Evolutionary conservation across 2,329 filamentous ascomycete genomes (phyloP).

Genomic region (Mycosphaerella sp.): DNA sequence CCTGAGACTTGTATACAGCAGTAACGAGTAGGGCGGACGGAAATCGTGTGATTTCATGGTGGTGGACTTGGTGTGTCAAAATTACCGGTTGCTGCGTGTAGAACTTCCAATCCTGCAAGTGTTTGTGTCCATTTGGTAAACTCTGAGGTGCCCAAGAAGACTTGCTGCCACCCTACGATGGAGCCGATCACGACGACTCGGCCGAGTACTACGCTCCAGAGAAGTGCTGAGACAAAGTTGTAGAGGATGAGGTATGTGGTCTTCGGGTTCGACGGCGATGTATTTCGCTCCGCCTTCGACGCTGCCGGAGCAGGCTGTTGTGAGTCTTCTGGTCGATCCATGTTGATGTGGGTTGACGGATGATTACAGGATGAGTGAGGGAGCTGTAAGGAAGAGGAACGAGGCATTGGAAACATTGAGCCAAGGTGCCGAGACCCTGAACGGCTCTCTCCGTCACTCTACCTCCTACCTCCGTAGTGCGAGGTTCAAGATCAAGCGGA

Average conservation of each 20-base stretch:
- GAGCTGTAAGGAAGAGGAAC: no score
- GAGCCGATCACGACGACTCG: constrained; percentile 54
- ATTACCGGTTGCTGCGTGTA: constrained; percentile 71
- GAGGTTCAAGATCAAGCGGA: no score
- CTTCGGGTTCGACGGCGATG: constrained; percentile 28
- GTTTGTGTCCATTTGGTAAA: constrained; percentile 79
- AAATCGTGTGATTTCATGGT: not conserved
- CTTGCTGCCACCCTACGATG: constrained; percentile 43
- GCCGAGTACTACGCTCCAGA: constrained; percentile 73
- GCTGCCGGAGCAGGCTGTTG: constrained; percentile 17
- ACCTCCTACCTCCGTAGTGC: no score
- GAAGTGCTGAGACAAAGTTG: constrained; percentile 68
- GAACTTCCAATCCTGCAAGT: constrained; percentile 70
- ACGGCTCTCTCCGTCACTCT: no score
- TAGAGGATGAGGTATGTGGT: constrained; percentile 70
- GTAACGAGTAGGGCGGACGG: no score
- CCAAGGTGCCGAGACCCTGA: no score
- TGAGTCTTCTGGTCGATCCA: constrained; percentile 26
- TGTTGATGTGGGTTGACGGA: constrained; percentile 6
- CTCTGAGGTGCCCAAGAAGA: constrained; percentile 57
- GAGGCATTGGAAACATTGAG: no score
- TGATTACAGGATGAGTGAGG: no score
- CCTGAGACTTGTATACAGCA: not conserved
- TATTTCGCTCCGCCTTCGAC: constrained; percentile 6
- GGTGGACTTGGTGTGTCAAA: not conserved